Evolutionary conservation across 148 eudicot species (phyloP).

Genomic region (Chenopodium album): DNA sequence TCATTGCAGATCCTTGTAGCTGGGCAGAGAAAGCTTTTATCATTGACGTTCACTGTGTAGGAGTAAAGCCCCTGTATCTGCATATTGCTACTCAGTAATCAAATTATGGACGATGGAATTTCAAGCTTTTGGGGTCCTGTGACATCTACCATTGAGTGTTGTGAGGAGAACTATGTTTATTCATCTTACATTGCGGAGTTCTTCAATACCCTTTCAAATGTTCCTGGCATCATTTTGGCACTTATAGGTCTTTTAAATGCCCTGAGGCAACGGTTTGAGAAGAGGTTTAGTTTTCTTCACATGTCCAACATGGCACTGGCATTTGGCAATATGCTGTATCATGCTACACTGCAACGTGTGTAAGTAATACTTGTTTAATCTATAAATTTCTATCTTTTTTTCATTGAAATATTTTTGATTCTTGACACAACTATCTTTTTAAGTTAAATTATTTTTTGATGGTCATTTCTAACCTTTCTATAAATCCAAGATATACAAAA

Average conservation of each 20-base stretch:
- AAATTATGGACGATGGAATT: constrained; percentile 60
- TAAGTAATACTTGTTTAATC: constrained; percentile 37
- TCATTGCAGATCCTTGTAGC: constrained; percentile 18
- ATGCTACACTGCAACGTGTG: constrained; percentile 75
- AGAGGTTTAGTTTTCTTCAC: constrained; percentile 80
- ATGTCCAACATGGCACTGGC: constrained; percentile 76
- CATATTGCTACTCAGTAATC: not conserved
- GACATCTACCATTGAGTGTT: constrained; percentile 74
- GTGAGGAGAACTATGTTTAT: constrained; percentile 68
- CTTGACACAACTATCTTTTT: no score
- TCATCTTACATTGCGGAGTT: constrained; percentile 82
- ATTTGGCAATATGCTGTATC: constrained; percentile 77
- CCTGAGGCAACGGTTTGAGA: constrained; percentile 72
- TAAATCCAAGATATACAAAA: not conserved
- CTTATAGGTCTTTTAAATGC: constrained; percentile 74
- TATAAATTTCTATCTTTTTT: not conserved
- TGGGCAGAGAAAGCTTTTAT: not conserved
- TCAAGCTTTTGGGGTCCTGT: constrained; percentile 93
- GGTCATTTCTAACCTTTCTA: no score
- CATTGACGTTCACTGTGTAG: not conserved
- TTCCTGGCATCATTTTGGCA: constrained; percentile 65
- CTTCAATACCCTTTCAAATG: constrained; percentile 72
- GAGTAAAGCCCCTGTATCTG: not conserved
- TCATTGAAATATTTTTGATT: no score
- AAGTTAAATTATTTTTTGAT: no score